Evolutionary conservation across 441 rosid genomes (phyloP).

Genomic region (Syzygium malaccense): DNA sequence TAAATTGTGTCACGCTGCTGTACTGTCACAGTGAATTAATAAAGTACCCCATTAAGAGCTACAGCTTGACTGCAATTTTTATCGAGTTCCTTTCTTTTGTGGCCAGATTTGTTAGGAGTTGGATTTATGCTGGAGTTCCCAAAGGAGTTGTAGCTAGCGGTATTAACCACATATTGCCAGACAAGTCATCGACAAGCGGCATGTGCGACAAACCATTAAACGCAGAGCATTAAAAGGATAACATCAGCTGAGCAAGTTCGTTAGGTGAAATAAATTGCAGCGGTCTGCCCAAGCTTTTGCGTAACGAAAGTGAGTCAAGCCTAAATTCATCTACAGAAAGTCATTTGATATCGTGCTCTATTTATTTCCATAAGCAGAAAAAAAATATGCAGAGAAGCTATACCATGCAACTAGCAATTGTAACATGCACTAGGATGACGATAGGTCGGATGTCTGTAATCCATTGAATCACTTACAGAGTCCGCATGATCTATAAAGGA

Average conservation of each 20-base stretch:
- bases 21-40: neutral
- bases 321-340: neutral
- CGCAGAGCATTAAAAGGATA: neutral
- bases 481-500: neutral
- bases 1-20: neutral
- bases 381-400: neutral
- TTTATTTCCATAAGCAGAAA: neutral
- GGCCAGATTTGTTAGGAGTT: neutral
- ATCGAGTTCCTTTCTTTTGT: accelerated
- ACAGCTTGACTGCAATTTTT: neutral
- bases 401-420: neutral
- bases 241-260: neutral
- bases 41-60: neutral
- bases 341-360: neutral
- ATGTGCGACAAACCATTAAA: neutral
- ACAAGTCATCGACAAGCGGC: neutral
- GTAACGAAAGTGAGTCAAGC: neutral
- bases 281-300: neutral
- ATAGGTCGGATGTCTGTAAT: neutral
- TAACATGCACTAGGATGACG: neutral
- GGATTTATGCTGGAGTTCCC: neutral
- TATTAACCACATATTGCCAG: neutral
- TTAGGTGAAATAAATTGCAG: neutral
- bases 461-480: neutral
- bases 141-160: neutral